Conservation (phyloP, 192 early-diverging fungal species). For the Umbelopsis ramanniana region DNA sequence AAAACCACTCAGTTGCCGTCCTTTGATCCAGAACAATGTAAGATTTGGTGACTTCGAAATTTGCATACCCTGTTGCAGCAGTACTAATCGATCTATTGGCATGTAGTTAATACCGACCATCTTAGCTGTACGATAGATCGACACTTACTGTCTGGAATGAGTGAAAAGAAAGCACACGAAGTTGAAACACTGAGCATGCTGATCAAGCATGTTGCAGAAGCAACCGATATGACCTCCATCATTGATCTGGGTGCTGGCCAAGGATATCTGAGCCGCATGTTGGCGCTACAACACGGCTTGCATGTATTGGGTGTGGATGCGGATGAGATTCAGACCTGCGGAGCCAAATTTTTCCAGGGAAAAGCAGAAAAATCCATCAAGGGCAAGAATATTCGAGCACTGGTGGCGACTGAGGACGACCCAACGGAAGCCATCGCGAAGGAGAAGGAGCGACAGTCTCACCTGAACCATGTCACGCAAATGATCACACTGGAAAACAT, state of each 20-base stretch:
- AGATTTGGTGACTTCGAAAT: not conserved
- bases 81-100: not conserved
- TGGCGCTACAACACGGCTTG: conserved; percentile 69
- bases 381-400: conserved; percentile 32
- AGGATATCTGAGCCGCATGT: conserved; percentile 69
- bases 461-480: conserved; percentile 54
- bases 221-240: conserved; percentile 49
- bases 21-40: conserved; percentile 38
- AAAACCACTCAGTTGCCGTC: conserved; percentile 39
- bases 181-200: conserved; percentile 62
- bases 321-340: conserved; percentile 71
- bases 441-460: not conserved
- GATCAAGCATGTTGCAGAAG: conserved; percentile 57
- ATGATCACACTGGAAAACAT: conserved; percentile 47
- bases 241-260: conserved; percentile 82
- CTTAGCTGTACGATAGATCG: conserved; percentile 51
- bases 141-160: conserved; percentile 71
- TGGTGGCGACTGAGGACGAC: not conserved
- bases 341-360: conserved; percentile 65
- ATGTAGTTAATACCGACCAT: conserved; percentile 7
- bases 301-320: conserved; percentile 74
- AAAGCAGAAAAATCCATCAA: conserved; percentile 53
- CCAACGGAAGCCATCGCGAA: not conserved
- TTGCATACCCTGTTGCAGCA: not conserved
- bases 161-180: conserved; percentile 74